Evolutionary conservation across 305 asterid genomes (phyloP), one percentile per base, ranked within the genome.

Genomic region (Ajuga reptans): DNA sequence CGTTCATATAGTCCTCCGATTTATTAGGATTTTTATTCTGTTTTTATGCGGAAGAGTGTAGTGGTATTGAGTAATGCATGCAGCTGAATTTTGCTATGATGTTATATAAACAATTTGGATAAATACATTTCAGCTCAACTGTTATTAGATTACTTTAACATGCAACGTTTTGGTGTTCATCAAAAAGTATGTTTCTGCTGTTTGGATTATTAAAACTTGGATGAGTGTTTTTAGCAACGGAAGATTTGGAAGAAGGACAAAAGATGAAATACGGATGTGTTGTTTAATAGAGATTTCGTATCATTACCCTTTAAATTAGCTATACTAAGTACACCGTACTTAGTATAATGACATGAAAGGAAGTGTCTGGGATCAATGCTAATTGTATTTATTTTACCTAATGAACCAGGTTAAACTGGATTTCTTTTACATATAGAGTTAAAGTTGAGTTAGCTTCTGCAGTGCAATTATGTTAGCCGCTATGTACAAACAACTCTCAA

Each of bases 61-160:
- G 45, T 18, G 58, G 15, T 24, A 2, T 34, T 58, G 58, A 57
- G 10, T 31, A 54, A 39, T 67, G 74, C 59, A 53, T 67, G 64
- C 15, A 9, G 18, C 46, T 65, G 68, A 65, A 36, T 3, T 21
- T 56, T 12, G 33, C 24, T 31, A 56, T 14, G 16, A 24, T 51
- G 45, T 53, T 37, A 16, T 72, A 2, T 15, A 2, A 50, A 24
- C 51, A 27, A 52, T 27, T 51, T 50, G 7, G 14, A 27, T 42
- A 53, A 49, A 9, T 21, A 3, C 29, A 18, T 46, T 49, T 41
- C 34, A 18, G 42, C 43, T 14, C 5, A 46, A 51, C 27, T 66
- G 16, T 27, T 36, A 2, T n/a, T 64, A 11, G 24, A 46, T 47
- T 65, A 36, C 31, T 57, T 57, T 46, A 53, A 17, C 54, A 9